These are phyloP conservation scores for Pichia deserticola DNA, from an alignment of 805 yeast genomes.

Conservation along the genomic window DNA sequence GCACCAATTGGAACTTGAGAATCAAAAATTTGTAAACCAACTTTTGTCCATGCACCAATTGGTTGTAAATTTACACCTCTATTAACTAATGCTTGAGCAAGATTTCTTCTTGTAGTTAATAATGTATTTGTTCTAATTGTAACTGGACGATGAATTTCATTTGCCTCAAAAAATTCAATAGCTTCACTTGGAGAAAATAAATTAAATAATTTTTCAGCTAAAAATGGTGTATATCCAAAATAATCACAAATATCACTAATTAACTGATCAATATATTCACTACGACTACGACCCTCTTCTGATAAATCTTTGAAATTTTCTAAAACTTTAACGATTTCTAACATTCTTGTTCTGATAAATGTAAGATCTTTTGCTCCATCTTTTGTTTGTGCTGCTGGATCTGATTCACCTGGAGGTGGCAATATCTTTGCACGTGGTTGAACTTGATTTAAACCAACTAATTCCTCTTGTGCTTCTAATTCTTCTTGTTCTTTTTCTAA, in stretches of 20 bases:
- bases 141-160: constrained; percentile 92
- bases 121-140: constrained; percentile 97
- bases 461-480: constrained; percentile 52
- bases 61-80: constrained; percentile 97
- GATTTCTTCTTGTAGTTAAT: constrained; percentile 88
- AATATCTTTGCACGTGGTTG: constrained; percentile 75
- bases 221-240: constrained; percentile 85
- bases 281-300: constrained; percentile 81
- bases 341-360: constrained; percentile 83
- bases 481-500: constrained; percentile 52
- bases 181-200: constrained; percentile 94
- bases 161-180: constrained; percentile 96
- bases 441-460: constrained; percentile 46
- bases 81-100: constrained; percentile 90
- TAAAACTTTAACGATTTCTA: constrained; percentile 88
- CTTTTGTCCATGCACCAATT: constrained; percentile 96
- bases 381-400: constrained; percentile 37
- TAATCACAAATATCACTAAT: constrained; percentile 83
- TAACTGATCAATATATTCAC: constrained; percentile 72
- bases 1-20: constrained; percentile 99
- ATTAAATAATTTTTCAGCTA: constrained; percentile 91
- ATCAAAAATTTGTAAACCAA: constrained; percentile 93
- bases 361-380: constrained; percentile 48
- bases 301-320: constrained; percentile 80
- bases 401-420: constrained; percentile 62